phyloP scores from a whole-genome alignment of 1,284 basidiomycete species.

The Ustilago xerochloae region DNA sequence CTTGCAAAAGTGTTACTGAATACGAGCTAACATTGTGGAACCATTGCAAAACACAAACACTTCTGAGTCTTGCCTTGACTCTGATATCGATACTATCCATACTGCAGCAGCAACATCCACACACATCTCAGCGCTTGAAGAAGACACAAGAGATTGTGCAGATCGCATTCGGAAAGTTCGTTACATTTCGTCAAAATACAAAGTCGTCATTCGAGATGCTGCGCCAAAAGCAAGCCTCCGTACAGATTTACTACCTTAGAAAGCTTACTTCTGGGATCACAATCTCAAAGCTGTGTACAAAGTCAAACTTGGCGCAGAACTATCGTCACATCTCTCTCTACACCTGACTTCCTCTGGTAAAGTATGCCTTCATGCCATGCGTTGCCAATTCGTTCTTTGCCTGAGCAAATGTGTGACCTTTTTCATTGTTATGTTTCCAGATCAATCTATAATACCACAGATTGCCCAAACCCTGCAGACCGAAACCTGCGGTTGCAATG shows the following conservation, averaged over 20 bases:
- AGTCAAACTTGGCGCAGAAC: too few species aligned
- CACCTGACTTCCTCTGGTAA: slow-evolving; percentile 67
- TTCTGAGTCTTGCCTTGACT: too few species aligned
- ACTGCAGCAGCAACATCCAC: too few species aligned
- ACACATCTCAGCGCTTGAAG: too few species aligned
- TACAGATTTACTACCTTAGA: too few species aligned
- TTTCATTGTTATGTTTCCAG: slow-evolving; percentile 83
- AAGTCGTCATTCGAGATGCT: not conserved
- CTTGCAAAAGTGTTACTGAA: too few species aligned
- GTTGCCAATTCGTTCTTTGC: slow-evolving; percentile 85
- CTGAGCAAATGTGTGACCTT: slow-evolving; percentile 70
- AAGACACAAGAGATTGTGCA: too few species aligned
- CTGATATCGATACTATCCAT: too few species aligned
- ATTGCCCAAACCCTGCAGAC: slow-evolving; percentile 82
- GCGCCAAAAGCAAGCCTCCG: not conserved
- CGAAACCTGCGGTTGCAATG: slow-evolving; percentile 87
- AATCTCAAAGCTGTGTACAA: too few species aligned
- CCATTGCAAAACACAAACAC: too few species aligned
- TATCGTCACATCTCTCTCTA: not conserved
- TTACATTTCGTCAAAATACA: slow-evolving; percentile 23
- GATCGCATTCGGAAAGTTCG: not conserved
- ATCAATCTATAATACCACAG: slow-evolving; percentile 85
- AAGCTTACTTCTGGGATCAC: too few species aligned
- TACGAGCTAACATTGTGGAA: not conserved
- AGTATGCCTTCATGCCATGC: slow-evolving; percentile 87